These are phyloP conservation scores for Sporothrix phasma DNA, from an alignment of 2,329 filamentous ascomycete genomes.

Conservation along the genomic window DNA sequence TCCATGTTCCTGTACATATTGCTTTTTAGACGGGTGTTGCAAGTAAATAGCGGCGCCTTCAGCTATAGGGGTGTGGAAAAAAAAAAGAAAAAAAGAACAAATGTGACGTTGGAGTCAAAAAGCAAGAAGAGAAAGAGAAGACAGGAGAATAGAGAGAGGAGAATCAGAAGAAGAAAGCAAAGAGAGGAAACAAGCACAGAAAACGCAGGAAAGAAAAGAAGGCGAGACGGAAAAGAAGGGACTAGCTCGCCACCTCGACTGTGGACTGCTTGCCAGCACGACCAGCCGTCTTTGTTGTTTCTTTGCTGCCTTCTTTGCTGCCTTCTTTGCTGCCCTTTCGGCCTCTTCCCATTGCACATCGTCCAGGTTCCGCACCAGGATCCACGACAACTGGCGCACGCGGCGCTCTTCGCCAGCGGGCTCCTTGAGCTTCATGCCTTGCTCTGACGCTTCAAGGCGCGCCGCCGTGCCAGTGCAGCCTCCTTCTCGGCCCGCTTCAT, in stretches of 20 bases:
- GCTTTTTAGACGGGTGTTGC: no score
- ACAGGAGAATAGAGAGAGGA: no score
- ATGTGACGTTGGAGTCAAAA: no score
- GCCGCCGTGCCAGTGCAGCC: conserved; percentile 20
- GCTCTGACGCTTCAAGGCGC: conserved; percentile 22
- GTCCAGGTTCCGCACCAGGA: conserved; percentile 13
- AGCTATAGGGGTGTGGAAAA: no score
- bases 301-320: conserved; percentile 6
- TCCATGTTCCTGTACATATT: background rate
- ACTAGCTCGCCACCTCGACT: background rate
- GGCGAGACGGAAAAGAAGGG: background rate
- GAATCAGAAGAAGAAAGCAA: background rate
- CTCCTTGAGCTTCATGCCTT: conserved; percentile 21
- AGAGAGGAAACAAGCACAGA: background rate
- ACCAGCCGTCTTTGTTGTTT: background rate
- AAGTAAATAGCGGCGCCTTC: background rate
- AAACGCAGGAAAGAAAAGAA: background rate
- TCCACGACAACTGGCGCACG: conserved; percentile 12
- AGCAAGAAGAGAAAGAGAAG: no score
- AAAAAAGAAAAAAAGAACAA: background rate
- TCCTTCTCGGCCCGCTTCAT: conserved; percentile 18
- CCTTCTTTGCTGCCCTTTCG: background rate
- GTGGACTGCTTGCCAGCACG: background rate
- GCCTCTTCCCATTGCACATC: conserved; percentile 11
- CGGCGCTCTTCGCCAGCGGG: conserved; percentile 12